phyloP scores from a whole-genome alignment of 306 rosid species.

The Fragaria iinumae region DNA sequence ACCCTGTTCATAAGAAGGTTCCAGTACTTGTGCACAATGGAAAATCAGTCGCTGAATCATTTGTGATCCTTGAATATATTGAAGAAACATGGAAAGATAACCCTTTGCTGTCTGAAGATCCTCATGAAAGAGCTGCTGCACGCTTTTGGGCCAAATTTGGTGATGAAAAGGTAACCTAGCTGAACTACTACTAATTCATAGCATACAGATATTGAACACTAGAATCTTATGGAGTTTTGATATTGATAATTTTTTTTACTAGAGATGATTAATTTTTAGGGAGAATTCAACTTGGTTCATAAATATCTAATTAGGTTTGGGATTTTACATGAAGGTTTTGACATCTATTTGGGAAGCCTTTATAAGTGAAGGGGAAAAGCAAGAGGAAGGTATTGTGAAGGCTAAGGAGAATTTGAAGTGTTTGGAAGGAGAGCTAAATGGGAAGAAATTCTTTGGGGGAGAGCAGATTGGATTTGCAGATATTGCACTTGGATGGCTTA shows the following conservation, averaged over 20 bases:
- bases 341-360: not conserved
- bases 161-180: slow-evolving; percentile 24
- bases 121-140: slow-evolving; percentile 20
- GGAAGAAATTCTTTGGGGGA: slow-evolving; percentile 30
- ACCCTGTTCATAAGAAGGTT: slow-evolving; percentile 33
- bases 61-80: slow-evolving; percentile 35
- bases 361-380: slow-evolving; percentile 26
- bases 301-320: not conserved
- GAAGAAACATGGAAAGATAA: slow-evolving; percentile 35
- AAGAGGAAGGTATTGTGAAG: slow-evolving; percentile 26
- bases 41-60: slow-evolving; percentile 26
- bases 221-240: not conserved
- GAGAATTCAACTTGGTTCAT: not conserved
- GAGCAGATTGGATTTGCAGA: slow-evolving; percentile 27
- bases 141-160: slow-evolving; percentile 40
- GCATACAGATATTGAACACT: not conserved
- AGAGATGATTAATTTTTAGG: not conserved
- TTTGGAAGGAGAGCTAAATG: slow-evolving; percentile 25
- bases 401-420: slow-evolving; percentile 22
- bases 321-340: slow-evolving; percentile 16
- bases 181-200: not conserved
- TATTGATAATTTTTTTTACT: not conserved
- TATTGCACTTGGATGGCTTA: slow-evolving; percentile 33
- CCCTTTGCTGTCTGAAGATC: slow-evolving; percentile 32
- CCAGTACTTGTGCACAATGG: slow-evolving; percentile 37